Evolutionary conservation across 2,329 filamentous ascomycete genomes (phyloP), one percentile per base, ranked within the genome.

Genomic region (Madurella fahalii): DNA sequence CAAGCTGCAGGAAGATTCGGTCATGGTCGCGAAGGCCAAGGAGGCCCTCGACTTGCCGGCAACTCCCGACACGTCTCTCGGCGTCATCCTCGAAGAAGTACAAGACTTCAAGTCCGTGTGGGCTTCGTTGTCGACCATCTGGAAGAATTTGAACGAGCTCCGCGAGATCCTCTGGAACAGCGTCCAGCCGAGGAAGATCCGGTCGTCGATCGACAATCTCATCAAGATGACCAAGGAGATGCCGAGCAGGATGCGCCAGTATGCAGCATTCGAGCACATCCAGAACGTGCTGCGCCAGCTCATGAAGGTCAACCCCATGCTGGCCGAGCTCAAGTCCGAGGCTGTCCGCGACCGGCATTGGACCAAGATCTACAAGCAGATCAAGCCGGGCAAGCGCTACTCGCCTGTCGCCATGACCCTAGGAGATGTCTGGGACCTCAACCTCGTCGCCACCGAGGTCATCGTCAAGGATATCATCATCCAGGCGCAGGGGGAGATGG

Each of bases 171-270:
- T 95, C 1, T 99, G 95, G 95, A 95, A 87, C 53, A 96, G 90
- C 66, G 89, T 99, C 1, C 91, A 97, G 68, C 93, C 95, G 9
- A 84, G 94, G 60, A 99, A 97, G 74, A 84, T 99, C 55, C 85
- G 94, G 39, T 83, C 89, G 63, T 89, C 90, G 58, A 86, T 99
- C 48, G 93, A 99, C 67, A 86, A 87, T 46, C 81, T 97, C 50
- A 90, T 97, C 70, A 96, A 96, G 77, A 95, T 95, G 82, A 97
- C 92, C 37, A 97, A 96, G 74, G 93, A 97, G 59, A 97, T 99
- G 94, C 94, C 95, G 0, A 96, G 91, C 72, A 86, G 94, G 56
- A 97, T 99, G 93, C 86, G 95, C 57, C 95, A 99, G 68, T 99
- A 99, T 71, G 93, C 95, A 63, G 95, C 95, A n/a, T 99, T 99